Evolutionary conservation across 2,329 filamentous ascomycete genomes (phyloP), one percentile per base, ranked within the genome.

Genomic region (Colletotrichum endophyticum): DNA sequence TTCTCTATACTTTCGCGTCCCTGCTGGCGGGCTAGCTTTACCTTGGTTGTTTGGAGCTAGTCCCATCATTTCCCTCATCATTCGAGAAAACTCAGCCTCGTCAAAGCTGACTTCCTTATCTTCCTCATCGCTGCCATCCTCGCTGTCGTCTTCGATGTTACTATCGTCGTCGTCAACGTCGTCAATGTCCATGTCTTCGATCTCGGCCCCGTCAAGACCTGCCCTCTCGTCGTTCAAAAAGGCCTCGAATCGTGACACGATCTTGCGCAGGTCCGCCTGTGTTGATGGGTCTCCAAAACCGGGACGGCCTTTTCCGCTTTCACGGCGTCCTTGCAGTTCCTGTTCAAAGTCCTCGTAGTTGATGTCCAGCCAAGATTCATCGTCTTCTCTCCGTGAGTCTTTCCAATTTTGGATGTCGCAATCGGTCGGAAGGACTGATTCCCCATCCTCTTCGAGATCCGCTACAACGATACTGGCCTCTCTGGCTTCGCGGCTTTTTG

Each of bases 61-160:
- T 1, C 95, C 95, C 93, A 97, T 96, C 93, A 98, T 96, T 82
- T 98, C 95, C 76, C 93, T 92, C 95, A 99, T 98, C 90, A 98
- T 95, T 70, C 88, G 91, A 11, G 94, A 90, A 79, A 98, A 98
- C 70, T 96, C 94, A 44, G 93, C 92, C 83, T 99, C 96, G 78
- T 98, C 92, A 79, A 98, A 96, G 73, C 92, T 94, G 8, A 95
- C 92, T 62, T 94, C 94, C 79, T 93, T 93, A 78, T 96, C 94
- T 80, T 95, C 94, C 25, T 91, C 91, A 27, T 93, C 91, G 75
- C 90, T 91, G 66, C 87, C 89, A 13, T 89, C 89, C 1, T 90
- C 82, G 19, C 90, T 88, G 9, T 89, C 89, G 2, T 89, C 88
- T 5, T 89, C 88, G 22, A 90, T 89, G 13, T 89, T 28, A 8